Base-by-base conservation (phyloP, 345 rosid species). In the Crucihimalaya himalaica region DNA sequence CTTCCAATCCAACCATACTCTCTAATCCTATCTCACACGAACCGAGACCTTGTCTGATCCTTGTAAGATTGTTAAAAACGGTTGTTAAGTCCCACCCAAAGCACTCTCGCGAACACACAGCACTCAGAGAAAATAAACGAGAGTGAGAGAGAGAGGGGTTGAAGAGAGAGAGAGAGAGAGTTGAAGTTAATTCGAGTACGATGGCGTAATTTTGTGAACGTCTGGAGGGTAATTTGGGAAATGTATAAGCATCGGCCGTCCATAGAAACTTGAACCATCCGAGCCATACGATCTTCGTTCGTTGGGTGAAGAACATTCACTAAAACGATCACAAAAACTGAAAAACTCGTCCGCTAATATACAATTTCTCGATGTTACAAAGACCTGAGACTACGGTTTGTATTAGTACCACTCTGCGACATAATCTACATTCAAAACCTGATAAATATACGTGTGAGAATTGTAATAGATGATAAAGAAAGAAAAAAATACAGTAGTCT, bases 161-260 rank as follows among this genome's bases (percentile, higher is more conserved):
- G n/a, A n/a, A n/a, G n/a, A 57, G 4, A 13, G 50, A 63, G 51
- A 28, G 28, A 63, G 27, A 58, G 13, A 55, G 55, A 34, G 76
- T 55, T 18, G 55, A 61, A 47, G 57, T 66, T 60, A 53, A 71
- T 46, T 34, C 34, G 48, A 50, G 28, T 52, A n/a, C 19, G 43
- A 20, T 57, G 21, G 53, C 66, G 81, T 73, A 39, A 74, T 76
- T 79, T n/a, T 57, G 51, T 18, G 50, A 64, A 72, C 55, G 48
- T 57, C 51, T n/a, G 6, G 28, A 78, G 86, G 86, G 76, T 35
- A 79, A 16, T 62, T 77, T 72, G 18, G 83, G 68, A 16, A 68
- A 43, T 31, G 27, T 25, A 6, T 47, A 52, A 52, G 32, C 27
- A 20, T 39, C n/a, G 25, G 13, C 50, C 72, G 31, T 54, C 64